phyloP scores from a whole-genome alignment of 768 basidiomycete species.

The Kwoniella europaea region DNA sequence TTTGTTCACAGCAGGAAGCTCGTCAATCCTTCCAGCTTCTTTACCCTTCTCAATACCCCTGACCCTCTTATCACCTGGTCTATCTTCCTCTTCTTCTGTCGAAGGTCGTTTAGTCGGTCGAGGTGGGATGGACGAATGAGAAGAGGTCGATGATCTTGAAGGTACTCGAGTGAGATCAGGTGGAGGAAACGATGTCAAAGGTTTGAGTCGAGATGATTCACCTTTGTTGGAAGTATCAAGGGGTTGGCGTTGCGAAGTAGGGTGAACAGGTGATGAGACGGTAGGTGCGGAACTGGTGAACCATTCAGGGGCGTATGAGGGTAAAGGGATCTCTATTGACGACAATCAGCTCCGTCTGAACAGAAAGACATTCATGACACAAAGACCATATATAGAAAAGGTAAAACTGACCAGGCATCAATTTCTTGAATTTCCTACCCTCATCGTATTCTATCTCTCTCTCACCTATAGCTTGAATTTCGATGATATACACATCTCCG shows the following conservation, averaged over 20 bases:
- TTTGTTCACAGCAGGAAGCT: neutral
- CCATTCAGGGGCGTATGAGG: constrained; percentile 17
- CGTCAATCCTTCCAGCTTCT: neutral
- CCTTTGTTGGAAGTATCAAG: neutral
- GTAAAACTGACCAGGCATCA: constrained; percentile 9
- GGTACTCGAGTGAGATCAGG: constrained; percentile 5
- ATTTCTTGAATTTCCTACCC: neutral
- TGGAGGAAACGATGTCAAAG: constrained; percentile 12
- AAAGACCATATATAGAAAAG: neutral
- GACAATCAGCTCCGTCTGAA: neutral
- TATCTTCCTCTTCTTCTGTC: neutral
- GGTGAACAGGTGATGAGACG: constrained; percentile 12
- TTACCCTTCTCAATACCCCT: neutral
- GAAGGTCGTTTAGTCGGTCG: constrained; percentile 5
- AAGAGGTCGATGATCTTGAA: neutral
- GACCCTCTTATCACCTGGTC: neutral
- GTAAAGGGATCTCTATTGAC: neutral
- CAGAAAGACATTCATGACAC: no score
- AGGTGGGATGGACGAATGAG: neutral
- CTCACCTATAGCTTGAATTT: constrained; percentile 20
- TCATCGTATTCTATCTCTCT: constrained; percentile 9
- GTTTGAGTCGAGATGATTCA: constrained; percentile 14
- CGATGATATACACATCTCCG: neutral
- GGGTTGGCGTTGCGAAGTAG: neutral
- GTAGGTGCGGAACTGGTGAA: constrained; percentile 14